Conservation (phyloP, 139 green algal genomes). For the Edaphochlamys debaryana region DNA sequence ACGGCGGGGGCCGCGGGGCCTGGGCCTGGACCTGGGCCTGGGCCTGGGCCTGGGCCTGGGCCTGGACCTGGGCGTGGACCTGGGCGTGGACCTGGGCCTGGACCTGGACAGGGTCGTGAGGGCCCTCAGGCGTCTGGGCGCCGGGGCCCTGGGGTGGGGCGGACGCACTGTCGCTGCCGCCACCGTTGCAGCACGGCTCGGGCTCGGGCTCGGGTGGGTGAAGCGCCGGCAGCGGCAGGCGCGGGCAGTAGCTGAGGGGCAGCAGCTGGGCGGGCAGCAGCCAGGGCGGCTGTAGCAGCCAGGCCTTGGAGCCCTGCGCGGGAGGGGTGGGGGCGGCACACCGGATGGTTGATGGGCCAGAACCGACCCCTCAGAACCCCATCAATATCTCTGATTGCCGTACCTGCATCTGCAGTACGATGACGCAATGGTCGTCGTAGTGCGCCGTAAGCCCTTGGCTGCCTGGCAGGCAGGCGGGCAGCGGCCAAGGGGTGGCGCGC, state of each 20-base stretch:
- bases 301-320: constrained; percentile 48
- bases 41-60: too few species aligned
- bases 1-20: background rate
- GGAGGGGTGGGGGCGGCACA: too few species aligned
- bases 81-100: too few species aligned
- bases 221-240: constrained; percentile 1
- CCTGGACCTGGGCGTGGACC: too few species aligned
- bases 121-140: too few species aligned
- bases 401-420: constrained; percentile 53
- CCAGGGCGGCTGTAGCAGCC: constrained; percentile 43
- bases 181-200: background rate
- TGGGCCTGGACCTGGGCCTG: too few species aligned
- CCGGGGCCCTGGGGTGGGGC: too few species aligned
- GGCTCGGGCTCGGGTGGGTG: background rate
- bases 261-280: background rate
- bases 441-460: constrained; percentile 45
- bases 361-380: too few species aligned
- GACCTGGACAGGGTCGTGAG: too few species aligned
- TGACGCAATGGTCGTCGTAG: constrained; percentile 63
- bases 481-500: background rate
- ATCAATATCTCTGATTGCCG: too few species aligned
- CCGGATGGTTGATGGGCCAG: too few species aligned
- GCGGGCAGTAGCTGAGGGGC: constrained; percentile 40
- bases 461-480: constrained; percentile 11
- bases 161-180: too few species aligned